Evolutionary conservation across 2,329 filamentous ascomycete species (phyloP).

Genomic region (Pseudogymnoascus sp.): DNA sequence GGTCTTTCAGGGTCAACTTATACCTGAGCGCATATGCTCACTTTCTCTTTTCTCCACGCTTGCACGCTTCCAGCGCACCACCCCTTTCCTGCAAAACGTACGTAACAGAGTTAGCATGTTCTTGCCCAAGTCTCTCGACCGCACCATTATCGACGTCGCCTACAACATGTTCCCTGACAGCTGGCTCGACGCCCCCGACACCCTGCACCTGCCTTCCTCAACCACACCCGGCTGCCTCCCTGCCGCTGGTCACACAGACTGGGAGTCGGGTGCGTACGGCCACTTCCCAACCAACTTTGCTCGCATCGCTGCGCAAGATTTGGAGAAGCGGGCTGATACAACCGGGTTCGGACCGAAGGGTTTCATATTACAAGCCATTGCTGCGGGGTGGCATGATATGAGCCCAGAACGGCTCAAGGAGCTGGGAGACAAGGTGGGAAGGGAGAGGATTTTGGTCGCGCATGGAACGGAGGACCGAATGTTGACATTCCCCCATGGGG

Average conservation of each 20-base stretch:
- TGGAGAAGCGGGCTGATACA: constrained; percentile 60
- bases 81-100: constrained; percentile 58
- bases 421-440: constrained; percentile 62
- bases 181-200: constrained; percentile 59
- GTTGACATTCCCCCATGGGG: constrained; percentile 64
- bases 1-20: constrained; percentile 35
- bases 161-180: constrained; percentile 56
- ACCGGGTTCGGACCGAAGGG: constrained; percentile 56
- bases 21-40: constrained; percentile 46
- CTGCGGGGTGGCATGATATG: constrained; percentile 76
- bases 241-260: constrained; percentile 25
- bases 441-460: constrained; percentile 67
- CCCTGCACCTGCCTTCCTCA: constrained; percentile 41
- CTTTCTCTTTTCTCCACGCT: constrained; percentile 57
- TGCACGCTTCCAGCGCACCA: constrained; percentile 53
- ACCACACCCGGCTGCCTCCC: constrained; percentile 33
- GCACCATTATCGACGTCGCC: constrained; percentile 57
- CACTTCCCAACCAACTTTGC: constrained; percentile 70
- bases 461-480: constrained; percentile 74
- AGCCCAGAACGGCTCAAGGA: constrained; percentile 54
- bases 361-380: constrained; percentile 70
- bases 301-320: constrained; percentile 72
- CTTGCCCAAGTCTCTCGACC: constrained; percentile 64
- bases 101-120: constrained; percentile 48
- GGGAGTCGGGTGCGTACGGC: constrained; percentile 32